A percentile compares a stretch with the other conserved stretches of the same genome.
Evolutionary conservation across 495 filamentous ascomycete genomes (phyloP).

Genomic region (Apiosordaria backusii): DNA sequence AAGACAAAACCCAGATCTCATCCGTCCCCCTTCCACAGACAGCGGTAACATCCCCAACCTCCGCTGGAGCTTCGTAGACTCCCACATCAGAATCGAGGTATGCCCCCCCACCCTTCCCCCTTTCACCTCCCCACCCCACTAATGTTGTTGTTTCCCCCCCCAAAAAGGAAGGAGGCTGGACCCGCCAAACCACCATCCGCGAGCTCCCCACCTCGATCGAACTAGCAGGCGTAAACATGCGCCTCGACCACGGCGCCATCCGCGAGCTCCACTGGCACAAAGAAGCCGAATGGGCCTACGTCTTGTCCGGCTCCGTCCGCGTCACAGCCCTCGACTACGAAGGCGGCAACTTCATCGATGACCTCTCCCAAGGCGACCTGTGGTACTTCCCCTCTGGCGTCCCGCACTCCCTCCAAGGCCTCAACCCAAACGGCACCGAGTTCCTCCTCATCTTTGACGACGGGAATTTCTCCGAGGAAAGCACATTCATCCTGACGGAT

Average conservation of each 20-base stretch:
- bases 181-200: slow-evolving; percentile 60
- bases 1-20: slow-evolving; percentile 59
- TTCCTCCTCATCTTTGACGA: slow-evolving; percentile 70
- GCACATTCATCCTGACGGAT: slow-evolving; percentile 64
- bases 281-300: slow-evolving; percentile 67
- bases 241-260: slow-evolving; percentile 62
- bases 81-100: slow-evolving; percentile 62
- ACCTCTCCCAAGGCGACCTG: slow-evolving; percentile 64
- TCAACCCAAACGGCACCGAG: slow-evolving; percentile 63
- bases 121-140: not conserved
- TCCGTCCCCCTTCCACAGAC: slow-evolving; percentile 63
- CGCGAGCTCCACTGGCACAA: slow-evolving; percentile 73
- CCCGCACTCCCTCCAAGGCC: slow-evolving; percentile 66
- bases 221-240: slow-evolving; percentile 66
- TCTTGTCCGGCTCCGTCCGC: slow-evolving; percentile 57
- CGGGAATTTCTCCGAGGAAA: slow-evolving; percentile 66
- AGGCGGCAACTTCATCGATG: slow-evolving; percentile 65
- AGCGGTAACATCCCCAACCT: slow-evolving; percentile 60
- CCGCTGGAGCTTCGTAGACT: slow-evolving; percentile 66
- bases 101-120: slow-evolving; percentile 7
- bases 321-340: slow-evolving; percentile 65
- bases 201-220: slow-evolving; percentile 58
- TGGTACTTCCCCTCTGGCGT: slow-evolving; percentile 75
- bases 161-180: slow-evolving; percentile 62
- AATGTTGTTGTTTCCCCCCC: not conserved